Evolutionary conservation across 129 eudicot genomes (phyloP).

Genomic region (Helianthus tuberosus): DNA sequence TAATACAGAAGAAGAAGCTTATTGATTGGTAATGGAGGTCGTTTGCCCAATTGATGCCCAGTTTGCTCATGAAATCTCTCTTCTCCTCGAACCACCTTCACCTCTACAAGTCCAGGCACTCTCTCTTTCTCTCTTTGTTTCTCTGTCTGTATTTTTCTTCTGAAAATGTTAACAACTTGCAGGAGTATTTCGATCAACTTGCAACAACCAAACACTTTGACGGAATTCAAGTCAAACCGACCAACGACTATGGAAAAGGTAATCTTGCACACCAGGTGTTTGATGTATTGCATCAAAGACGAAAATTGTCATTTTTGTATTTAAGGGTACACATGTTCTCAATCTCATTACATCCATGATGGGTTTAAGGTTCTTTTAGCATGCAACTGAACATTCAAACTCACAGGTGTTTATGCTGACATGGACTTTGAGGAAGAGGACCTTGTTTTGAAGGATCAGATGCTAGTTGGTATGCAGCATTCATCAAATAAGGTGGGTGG

Average conservation of each 20-base stretch:
- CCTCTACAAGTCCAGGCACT: conserved; percentile 33
- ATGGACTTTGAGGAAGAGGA: conserved; percentile 62
- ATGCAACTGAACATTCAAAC: conserved; percentile 1
- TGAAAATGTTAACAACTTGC: not conserved
- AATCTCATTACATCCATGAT: not conserved
- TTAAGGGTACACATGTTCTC: not conserved
- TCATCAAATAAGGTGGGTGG: conserved; percentile 85
- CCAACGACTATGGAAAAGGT: conserved; percentile 73
- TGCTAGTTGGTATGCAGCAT: conserved; percentile 88
- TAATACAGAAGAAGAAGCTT: not conserved
- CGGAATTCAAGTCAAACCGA: conserved; percentile 57
- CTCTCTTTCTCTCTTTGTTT: no score
- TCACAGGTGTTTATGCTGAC: conserved; percentile 76
- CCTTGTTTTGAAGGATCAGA: conserved; percentile 83
- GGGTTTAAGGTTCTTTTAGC: not conserved
- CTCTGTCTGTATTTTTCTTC: no score
- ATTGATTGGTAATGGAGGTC: conserved; percentile 25
- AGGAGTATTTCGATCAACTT: conserved; percentile 67
- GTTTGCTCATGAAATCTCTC: conserved; percentile 55
- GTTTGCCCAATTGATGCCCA: conserved; percentile 57
- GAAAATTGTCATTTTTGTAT: not conserved
- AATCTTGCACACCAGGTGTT: conserved; percentile 40
- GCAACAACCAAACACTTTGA: conserved; percentile 41
- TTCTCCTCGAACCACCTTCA: conserved; percentile 65
- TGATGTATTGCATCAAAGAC: conserved; percentile 2